These are phyloP conservation scores for Tolypocladium tropicale DNA, from an alignment of 2,329 filamentous ascomycete genomes.

Conservation along the genomic window DNA sequence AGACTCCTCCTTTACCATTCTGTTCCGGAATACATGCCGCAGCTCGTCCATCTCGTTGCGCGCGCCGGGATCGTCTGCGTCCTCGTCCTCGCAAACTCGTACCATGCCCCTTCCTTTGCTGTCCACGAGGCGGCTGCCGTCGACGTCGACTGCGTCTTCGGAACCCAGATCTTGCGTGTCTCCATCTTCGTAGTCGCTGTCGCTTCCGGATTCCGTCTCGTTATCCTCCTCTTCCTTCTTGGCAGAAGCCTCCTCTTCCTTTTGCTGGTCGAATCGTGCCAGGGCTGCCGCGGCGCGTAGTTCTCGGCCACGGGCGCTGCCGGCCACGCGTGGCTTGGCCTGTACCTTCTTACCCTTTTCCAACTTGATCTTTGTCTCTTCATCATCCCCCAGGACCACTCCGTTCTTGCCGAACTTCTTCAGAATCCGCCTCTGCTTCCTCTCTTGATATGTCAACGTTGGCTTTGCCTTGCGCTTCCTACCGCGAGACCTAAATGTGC, in stretches of 20 bases:
- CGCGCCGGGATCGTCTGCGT: constrained; percentile 33
- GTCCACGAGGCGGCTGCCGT: constrained; percentile 56
- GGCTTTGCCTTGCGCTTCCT: constrained; percentile 45
- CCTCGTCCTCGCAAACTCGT: constrained; percentile 65
- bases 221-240: constrained; percentile 13
- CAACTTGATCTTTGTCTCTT: constrained; percentile 51
- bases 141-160: constrained; percentile 50
- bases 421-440: constrained; percentile 59
- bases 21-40: constrained; percentile 26
- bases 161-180: constrained; percentile 25
- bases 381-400: constrained; percentile 58
- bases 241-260: constrained; percentile 29
- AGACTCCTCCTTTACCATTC: constrained; percentile 12
- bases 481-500: constrained; percentile 57
- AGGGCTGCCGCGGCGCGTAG: constrained; percentile 67
- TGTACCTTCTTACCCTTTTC: constrained; percentile 54
- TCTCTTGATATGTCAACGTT: constrained; percentile 56
- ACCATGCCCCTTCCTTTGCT: constrained; percentile 57
- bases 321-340: constrained; percentile 62
- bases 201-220: constrained; percentile 32
- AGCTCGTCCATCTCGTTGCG: constrained; percentile 54
- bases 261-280: constrained; percentile 56
- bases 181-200: constrained; percentile 37
- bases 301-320: constrained; percentile 64
- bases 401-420: constrained; percentile 71